Base-by-base conservation (phyloP, 1,284 basidiomycete species). In the Ustanciosporium gigantosporum region DNA sequence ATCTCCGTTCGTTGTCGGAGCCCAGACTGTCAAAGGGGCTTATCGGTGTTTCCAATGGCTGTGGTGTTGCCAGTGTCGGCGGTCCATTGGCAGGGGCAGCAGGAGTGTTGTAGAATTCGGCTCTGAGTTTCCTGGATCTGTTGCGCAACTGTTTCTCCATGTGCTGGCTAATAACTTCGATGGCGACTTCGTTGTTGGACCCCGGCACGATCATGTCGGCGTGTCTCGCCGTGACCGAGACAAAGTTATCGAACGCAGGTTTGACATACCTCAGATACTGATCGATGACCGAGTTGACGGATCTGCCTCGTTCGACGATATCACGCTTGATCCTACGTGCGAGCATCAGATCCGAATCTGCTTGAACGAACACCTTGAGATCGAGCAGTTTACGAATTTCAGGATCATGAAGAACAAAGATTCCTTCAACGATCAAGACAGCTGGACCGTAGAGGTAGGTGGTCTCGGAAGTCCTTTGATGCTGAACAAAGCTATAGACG, bases 331-430 rank as follows among this genome's bases (percentile, higher is more conserved):
- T 89, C 25, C 94, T 86, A 40, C 94, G 84, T 3, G 94, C 92
- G 34, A 98, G 86, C 94, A 98, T 98, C 13, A 97, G 81, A 77
- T 98, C 94, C 3, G 91, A 88, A 76, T 97, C 94, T 45, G 90
- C 92, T 46, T 79, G 83, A 65, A 77, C 76, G 39, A 57, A 79
- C 15, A 79, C 90, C 82, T 96, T 96, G 31, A 98, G 83, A 78
- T 97, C 94, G 72, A 96, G 93, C 34, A 97, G 79, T 3, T 84
- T 83, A 44, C 94, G 83, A 31, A 96, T 50, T 13, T 50, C 53
- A 16, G 68, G 61, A 79, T 45, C 90, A 58, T 91, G 86, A 31
- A 98, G 79, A 3, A 90, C 86, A 84, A 96, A 87, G 58, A 97
- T 93, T 3, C 94, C 94, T 74, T 98, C 93, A 17, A 88, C 87